phyloP scores from a whole-genome alignment of 768 basidiomycete genomes.

The Coprinellus aureogranulatus region DNA sequence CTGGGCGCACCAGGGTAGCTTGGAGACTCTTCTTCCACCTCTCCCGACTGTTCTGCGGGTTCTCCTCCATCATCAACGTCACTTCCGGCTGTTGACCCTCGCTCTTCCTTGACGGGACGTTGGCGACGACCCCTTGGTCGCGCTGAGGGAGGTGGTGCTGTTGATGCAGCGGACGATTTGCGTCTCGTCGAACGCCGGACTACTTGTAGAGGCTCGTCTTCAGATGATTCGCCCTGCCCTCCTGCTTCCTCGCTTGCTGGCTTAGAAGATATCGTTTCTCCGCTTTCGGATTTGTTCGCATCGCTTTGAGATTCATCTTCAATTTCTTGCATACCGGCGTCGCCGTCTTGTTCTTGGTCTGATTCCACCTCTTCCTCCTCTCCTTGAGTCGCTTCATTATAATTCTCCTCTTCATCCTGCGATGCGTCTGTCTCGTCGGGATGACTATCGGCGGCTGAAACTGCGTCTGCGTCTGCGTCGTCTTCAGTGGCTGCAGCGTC shows the following conservation, averaged over 20 bases:
- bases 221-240: conserved; percentile 22
- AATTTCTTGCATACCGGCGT: not conserved
- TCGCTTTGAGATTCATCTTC: not conserved
- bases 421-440: conserved; percentile 15
- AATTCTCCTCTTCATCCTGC: conserved; percentile 7
- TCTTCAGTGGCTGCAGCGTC: conserved; percentile 7
- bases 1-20: conserved; percentile 30
- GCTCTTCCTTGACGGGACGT: conserved; percentile 26
- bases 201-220: conserved; percentile 32
- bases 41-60: conserved; percentile 24
- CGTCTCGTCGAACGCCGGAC: conserved; percentile 40
- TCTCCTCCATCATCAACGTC: conserved; percentile 25
- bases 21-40: conserved; percentile 29
- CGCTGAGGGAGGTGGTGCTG: conserved; percentile 29
- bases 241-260: conserved; percentile 5
- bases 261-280: not conserved
- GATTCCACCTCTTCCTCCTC: conserved; percentile 10
- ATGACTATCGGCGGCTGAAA: conserved; percentile 14
- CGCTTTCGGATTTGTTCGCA: not conserved
- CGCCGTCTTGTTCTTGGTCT: conserved; percentile 7
- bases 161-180: conserved; percentile 35
- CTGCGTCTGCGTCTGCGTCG: conserved; percentile 14
- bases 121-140: conserved; percentile 29
- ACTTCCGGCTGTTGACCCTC: conserved; percentile 21
- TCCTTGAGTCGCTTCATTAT: conserved; percentile 8